Conservation (phyloP, 2,329 filamentous ascomycete species). For the Exophiala bonariae region DNA sequence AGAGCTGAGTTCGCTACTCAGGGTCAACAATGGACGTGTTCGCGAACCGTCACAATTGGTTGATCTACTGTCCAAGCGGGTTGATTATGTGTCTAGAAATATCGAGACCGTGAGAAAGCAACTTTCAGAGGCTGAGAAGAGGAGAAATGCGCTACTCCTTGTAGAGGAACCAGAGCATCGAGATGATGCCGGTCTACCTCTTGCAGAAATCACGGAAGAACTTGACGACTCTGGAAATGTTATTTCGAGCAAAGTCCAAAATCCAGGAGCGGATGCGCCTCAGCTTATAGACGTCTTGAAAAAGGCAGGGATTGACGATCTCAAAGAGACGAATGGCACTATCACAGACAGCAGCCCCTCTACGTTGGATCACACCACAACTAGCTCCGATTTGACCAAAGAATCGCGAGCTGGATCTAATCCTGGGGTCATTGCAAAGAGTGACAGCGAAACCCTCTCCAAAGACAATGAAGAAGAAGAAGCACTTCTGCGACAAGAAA, state of each 20-base stretch:
- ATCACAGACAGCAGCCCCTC: conserved; percentile 12
- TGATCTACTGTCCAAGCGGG: conserved; percentile 68
- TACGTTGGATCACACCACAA: background rate
- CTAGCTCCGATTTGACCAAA: too few species aligned
- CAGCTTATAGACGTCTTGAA: conserved; percentile 71
- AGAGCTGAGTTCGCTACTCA: conserved; percentile 58
- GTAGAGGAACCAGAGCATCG: conserved; percentile 61
- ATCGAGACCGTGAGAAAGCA: conserved; percentile 72
- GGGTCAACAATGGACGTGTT: conserved; percentile 45
- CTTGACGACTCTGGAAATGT: conserved; percentile 89
- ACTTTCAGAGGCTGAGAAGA: conserved; percentile 67
- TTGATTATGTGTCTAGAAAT: conserved; percentile 89
- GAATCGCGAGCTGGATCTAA: too few species aligned
- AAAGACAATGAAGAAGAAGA: conserved; percentile 75
- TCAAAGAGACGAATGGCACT: conserved; percentile 30
- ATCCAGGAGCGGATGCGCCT: conserved; percentile 66
- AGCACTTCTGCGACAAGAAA: conserved; percentile 75
- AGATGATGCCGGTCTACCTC: conserved; percentile 70
- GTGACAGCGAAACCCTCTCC: conserved; percentile 1
- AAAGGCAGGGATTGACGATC: conserved; percentile 69
- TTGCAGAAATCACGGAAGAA: conserved; percentile 90
- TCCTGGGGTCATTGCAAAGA: too few species aligned
- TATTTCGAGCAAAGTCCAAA: conserved; percentile 64
- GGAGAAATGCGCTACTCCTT: conserved; percentile 64
- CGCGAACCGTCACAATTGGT: conserved; percentile 59